Evolutionary conservation across 768 basidiomycete genomes (phyloP).

Genomic region (Lactifluus echinatus): DNA sequence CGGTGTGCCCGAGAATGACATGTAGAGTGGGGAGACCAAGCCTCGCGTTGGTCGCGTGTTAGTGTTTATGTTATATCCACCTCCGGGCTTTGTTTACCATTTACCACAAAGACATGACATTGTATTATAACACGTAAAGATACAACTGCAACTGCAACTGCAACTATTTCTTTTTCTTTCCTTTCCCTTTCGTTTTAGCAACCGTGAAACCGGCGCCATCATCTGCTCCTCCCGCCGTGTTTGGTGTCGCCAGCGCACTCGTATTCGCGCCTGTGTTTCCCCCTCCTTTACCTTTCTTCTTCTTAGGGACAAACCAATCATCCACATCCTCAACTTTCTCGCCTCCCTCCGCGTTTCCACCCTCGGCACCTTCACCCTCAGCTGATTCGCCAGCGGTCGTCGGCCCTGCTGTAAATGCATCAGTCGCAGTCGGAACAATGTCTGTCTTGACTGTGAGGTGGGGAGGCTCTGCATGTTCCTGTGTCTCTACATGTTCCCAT

Average conservation of each 20-base stretch:
- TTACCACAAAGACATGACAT: no score
- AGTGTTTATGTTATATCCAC: not conserved
- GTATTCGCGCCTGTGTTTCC: not conserved
- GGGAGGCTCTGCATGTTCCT: not conserved
- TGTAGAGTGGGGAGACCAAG: slow-evolving; percentile 31
- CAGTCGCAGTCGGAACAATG: not conserved
- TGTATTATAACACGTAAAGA: not conserved
- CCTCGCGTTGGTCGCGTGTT: slow-evolving; percentile 17
- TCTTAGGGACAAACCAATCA: no score
- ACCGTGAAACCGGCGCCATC: not conserved
- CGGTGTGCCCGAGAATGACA: slow-evolving; percentile 83
- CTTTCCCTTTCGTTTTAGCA: not conserved
- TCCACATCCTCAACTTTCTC: not conserved
- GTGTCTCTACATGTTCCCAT: not conserved
- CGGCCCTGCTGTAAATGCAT: not conserved
- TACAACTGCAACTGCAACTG: not conserved
- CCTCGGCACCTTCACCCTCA: slow-evolving; percentile 17
- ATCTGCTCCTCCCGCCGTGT: not conserved
- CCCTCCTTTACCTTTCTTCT: slow-evolving; percentile 12
- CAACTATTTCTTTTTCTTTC: not conserved
- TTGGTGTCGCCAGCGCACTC: not conserved
- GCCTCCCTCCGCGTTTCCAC: slow-evolving; percentile 2
- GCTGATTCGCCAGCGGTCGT: slow-evolving; percentile 1
- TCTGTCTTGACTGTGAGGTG: slow-evolving; percentile 10
- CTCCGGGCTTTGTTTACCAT: slow-evolving; percentile 10